Percentiles rank a stretch among this genome's conserved stretches.
phyloP scores from a whole-genome alignment of 1,284 basidiomycete species.

The Wallemia mellicola region DNA sequence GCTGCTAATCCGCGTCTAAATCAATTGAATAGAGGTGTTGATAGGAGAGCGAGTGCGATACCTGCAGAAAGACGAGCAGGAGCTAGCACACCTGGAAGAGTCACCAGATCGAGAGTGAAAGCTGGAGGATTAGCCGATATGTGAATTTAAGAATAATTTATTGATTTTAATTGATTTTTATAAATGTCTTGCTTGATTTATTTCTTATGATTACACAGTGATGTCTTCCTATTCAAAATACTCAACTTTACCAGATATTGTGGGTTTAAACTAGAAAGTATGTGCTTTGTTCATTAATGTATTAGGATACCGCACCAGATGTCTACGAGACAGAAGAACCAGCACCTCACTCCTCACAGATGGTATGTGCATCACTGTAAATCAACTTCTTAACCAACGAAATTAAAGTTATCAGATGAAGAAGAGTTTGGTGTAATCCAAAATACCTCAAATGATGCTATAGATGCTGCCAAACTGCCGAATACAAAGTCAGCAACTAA shows the following conservation, averaged over 20 bases:
- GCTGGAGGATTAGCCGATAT: not conserved
- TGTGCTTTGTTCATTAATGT: not conserved
- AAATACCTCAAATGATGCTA: slow-evolving; percentile 18
- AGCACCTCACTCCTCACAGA: slow-evolving; percentile 19
- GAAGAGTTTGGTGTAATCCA: not conserved
- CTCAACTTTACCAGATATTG: slow-evolving; percentile 64
- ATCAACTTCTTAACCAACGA: not conserved
- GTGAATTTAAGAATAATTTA: not conserved
- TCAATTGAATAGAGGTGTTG: not conserved
- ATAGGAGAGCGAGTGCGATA: not conserved
- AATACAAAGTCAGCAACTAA: slow-evolving; percentile 25
- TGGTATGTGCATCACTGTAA: not conserved
- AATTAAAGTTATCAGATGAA: not conserved
- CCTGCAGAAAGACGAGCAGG: not conserved
- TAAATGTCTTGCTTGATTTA: not conserved
- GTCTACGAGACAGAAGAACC: slow-evolving; percentile 66
- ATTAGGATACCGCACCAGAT: slow-evolving; percentile 59
- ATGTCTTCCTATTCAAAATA: slow-evolving; percentile 28
- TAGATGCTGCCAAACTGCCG: slow-evolving; percentile 24
- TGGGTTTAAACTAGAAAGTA: slow-evolving; percentile 18
- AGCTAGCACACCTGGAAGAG: not conserved
- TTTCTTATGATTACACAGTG: not conserved
- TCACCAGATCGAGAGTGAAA: not conserved
- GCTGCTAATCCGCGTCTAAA: too few relatives aligned
- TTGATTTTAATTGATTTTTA: not conserved